Conservation (phyloP, 306 rosid species). For the Luffa acutangula region DNA sequence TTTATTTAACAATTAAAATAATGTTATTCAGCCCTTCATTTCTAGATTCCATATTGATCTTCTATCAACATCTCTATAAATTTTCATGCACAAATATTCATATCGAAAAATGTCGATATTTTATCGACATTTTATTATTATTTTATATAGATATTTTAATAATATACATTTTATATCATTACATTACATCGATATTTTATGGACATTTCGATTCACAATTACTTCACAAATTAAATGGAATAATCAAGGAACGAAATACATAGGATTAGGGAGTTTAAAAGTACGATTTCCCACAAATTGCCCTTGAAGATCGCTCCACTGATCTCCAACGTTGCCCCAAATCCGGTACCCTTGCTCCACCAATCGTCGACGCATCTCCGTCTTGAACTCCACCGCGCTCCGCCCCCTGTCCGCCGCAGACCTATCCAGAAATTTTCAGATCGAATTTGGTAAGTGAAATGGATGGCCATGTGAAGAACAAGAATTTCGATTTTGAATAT, state of each 20-base stretch:
- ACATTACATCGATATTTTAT: background rate
- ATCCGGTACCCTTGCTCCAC: constrained; percentile 41
- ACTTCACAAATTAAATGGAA: background rate
- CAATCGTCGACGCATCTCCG: constrained; percentile 30
- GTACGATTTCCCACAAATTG: constrained; percentile 32
- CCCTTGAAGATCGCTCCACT: constrained; percentile 63
- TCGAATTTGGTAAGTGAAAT: background rate
- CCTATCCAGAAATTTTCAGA: background rate
- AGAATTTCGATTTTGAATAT: background rate
- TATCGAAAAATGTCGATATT: background rate
- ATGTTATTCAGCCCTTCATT: background rate
- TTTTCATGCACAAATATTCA: background rate
- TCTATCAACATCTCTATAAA: too few species aligned
- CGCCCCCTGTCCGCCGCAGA: constrained; percentile 21
- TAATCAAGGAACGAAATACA: constrained; percentile 43
- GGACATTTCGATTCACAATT: background rate
- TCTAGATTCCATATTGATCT: too few species aligned
- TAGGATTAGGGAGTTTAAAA: constrained; percentile 60
- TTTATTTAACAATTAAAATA: background rate
- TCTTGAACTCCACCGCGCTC: constrained; percentile 38
- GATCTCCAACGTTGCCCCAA: constrained; percentile 68
- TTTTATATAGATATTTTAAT: too few species aligned
- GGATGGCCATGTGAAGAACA: background rate
- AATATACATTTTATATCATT: too few species aligned
- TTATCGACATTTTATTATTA: background rate